A percentile compares a stretch with the other conserved stretches of the same genome.
These are phyloP conservation scores for Ophiostoma sp. DNA, from an alignment of 2,329 filamentous ascomycete genomes.

Conservation along the genomic window DNA sequence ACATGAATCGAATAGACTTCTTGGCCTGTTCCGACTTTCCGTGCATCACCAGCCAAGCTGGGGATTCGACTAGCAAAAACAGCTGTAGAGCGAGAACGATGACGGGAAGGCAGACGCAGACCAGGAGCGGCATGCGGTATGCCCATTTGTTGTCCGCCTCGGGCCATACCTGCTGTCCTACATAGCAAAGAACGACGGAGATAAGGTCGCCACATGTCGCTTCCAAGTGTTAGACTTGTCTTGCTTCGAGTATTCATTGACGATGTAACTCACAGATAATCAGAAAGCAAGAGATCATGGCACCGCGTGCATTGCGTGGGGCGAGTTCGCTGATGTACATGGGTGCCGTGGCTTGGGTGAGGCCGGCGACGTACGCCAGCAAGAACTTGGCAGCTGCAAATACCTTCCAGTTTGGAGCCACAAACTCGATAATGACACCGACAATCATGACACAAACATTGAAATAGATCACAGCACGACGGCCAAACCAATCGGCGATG, in stretches of 20 bases:
- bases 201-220: conserved; percentile 8
- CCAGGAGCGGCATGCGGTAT: conserved; percentile 7
- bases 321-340: conserved; percentile 13
- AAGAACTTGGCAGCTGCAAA: conserved; percentile 7
- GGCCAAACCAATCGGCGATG: conserved; percentile 6
- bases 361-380: conserved; percentile 1
- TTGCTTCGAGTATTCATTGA: neutral
- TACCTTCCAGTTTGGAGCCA: conserved; percentile 10
- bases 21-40: neutral
- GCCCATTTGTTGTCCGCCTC: conserved; percentile 8
- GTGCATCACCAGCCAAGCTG: conserved; percentile 1
- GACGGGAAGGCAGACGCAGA: neutral
- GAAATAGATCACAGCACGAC: conserved; percentile 5
- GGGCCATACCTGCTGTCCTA: conserved; percentile 5
- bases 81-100: neutral
- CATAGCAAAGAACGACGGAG: conserved; percentile 6
- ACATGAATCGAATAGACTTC: conserved; percentile 7
- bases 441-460: conserved; percentile 12
- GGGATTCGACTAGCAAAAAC: conserved; percentile 2
- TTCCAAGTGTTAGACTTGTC: too few relatives aligned
- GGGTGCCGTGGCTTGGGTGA: neutral
- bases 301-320: neutral
- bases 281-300: conserved; percentile 1
- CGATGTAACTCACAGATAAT: neutral
- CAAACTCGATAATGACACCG: conserved; percentile 7